Conservation (phyloP, 2,329 filamentous ascomycete species). For the Lachnellula arida region DNA sequence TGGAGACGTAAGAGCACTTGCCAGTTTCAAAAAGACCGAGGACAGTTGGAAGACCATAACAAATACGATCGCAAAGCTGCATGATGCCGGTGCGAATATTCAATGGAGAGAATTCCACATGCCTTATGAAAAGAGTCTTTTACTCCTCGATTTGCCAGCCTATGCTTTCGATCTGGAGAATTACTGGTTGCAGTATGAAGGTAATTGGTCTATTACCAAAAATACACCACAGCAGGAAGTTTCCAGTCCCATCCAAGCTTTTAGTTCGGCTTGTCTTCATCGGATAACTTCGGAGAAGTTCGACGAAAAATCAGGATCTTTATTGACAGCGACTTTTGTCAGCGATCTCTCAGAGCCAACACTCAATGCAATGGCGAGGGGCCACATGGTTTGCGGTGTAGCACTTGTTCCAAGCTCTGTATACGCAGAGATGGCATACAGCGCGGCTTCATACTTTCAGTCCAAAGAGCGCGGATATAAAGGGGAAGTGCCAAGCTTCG, state of each 20-base stretch:
- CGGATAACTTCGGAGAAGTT: background rate
- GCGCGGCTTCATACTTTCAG: constrained; percentile 39
- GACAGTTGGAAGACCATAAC: constrained; percentile 37
- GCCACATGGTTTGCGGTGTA: background rate
- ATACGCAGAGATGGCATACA: constrained; percentile 49
- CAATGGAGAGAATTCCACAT: constrained; percentile 34
- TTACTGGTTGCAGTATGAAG: constrained; percentile 36
- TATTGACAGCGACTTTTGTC: background rate
- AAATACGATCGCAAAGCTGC: constrained; percentile 40
- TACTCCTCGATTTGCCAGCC: constrained; percentile 51
- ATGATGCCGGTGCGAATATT: constrained; percentile 38
- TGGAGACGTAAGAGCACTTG: no score
- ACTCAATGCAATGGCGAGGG: background rate
- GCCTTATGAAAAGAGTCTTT: constrained; percentile 47
- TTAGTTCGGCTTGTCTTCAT: background rate
- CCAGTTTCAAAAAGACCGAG: background rate
- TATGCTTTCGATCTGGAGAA: constrained; percentile 60
- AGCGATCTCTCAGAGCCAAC: constrained; percentile 41
- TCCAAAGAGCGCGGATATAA: background rate
- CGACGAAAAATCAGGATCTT: background rate
- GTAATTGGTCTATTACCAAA: constrained; percentile 19
- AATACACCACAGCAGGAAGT: background rate
- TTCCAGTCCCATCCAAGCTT: background rate
- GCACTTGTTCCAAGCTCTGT: constrained; percentile 29
- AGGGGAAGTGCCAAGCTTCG: background rate